Percentiles rank a stretch among this genome's conserved stretches.
Conservation (phyloP, 768 basidiomycete species). For the Hysterangium stoloniferum region DNA sequence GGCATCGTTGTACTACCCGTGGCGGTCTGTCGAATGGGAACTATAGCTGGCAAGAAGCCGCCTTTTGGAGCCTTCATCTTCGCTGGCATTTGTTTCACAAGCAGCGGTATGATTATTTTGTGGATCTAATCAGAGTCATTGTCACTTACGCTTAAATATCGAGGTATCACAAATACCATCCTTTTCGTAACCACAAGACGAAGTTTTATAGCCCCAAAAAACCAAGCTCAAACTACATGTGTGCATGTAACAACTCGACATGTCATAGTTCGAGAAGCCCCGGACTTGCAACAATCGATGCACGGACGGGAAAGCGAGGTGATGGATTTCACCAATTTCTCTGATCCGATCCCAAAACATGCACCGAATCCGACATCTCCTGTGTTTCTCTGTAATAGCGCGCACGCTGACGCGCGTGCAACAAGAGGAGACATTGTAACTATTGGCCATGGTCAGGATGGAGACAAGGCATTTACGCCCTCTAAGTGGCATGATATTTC, state of each 20-base stretch:
- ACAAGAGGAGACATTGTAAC: no score
- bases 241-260: constrained; percentile 6
- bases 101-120: not conserved
- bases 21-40: constrained; percentile 7
- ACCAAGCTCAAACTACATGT: not conserved
- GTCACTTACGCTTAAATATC: not conserved
- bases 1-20: constrained; percentile 6
- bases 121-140: not conserved
- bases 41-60: not conserved
- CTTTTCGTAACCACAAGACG: constrained; percentile 9
- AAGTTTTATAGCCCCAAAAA: not conserved
- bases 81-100: constrained; percentile 3
- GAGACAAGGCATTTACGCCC: no score
- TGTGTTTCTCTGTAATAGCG: no score
- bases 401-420: no score
- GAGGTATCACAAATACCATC: constrained; percentile 2
- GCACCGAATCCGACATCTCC: no score
- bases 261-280: constrained; percentile 1
- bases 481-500: no score
- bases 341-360: no score
- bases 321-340: no score
- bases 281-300: no score
- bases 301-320: no score
- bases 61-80: constrained; percentile 4
- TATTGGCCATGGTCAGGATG: no score